Percentiles rank a stretch among this genome's conserved stretches.
These are phyloP conservation scores for Rhinocladiella similis DNA, from an alignment of 2,329 filamentous ascomycete genomes.

Conservation along the genomic window DNA sequence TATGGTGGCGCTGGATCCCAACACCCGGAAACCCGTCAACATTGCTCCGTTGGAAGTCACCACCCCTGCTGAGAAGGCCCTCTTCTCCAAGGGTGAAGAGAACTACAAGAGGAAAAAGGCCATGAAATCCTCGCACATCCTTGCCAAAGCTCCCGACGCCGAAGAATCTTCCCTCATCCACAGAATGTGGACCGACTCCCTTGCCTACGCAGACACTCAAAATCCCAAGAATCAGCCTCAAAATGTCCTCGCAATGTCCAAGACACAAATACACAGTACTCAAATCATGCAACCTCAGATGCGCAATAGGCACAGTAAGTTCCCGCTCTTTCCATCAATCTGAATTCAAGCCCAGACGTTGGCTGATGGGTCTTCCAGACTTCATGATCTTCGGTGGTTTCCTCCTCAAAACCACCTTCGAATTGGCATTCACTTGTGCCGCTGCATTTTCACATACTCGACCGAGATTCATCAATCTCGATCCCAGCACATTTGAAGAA, in stretches of 20 bases:
- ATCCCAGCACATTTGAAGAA: slow-evolving; percentile 73
- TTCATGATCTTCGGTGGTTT: slow-evolving; percentile 76
- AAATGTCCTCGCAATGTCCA: slow-evolving; percentile 63
- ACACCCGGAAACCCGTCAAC: slow-evolving; percentile 64
- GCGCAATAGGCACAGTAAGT: slow-evolving; percentile 60
- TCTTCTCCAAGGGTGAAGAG: slow-evolving; percentile 64
- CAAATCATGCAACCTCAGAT: slow-evolving; percentile 76
- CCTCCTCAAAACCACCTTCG: slow-evolving; percentile 72
- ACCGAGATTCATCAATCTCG: slow-evolving; percentile 70
- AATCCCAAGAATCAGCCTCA: slow-evolving; percentile 54
- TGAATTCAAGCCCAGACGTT: too few relatives aligned
- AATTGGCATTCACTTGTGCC: slow-evolving; percentile 73
- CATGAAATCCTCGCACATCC: slow-evolving; percentile 58
- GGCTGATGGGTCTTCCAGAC: slow-evolving; percentile 31
- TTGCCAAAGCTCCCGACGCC: slow-evolving; percentile 68
- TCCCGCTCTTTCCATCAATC: too few relatives aligned
- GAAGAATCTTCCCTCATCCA: slow-evolving; percentile 72
- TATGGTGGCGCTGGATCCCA: slow-evolving; percentile 72
- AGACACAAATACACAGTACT: slow-evolving; percentile 63
- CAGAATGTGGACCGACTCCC: slow-evolving; percentile 69
- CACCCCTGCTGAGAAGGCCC: slow-evolving; percentile 63
- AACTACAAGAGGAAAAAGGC: slow-evolving; percentile 69
- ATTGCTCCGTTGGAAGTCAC: slow-evolving; percentile 63
- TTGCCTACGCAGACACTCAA: slow-evolving; percentile 62
- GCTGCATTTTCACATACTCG: slow-evolving; percentile 69